Percentiles rank a stretch among this genome's conserved stretches.
Conservation (phyloP, 495 filamentous ascomycete genomes). For the Podospora australis region DNA sequence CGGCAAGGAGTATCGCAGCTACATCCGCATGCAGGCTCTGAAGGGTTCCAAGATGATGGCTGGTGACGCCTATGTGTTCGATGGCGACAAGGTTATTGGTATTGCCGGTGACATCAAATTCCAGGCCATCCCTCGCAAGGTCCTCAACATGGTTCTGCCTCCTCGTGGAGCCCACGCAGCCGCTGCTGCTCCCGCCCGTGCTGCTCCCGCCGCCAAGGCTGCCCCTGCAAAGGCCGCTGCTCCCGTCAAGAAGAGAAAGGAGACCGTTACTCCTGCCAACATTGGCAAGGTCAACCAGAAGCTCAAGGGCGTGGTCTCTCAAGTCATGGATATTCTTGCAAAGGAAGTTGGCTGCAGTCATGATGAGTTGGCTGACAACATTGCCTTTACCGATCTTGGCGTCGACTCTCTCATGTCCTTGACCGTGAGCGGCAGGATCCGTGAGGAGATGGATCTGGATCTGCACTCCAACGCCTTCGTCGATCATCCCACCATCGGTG, state of each 20-base stretch:
- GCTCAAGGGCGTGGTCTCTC: constrained; percentile 31
- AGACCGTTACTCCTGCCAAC: constrained; percentile 35
- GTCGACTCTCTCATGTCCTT: constrained; percentile 57
- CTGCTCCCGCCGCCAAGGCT: constrained; percentile 32
- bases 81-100: constrained; percentile 54
- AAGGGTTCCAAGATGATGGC: constrained; percentile 43
- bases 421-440: constrained; percentile 45
- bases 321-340: constrained; percentile 57
- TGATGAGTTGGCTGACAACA: constrained; percentile 52
- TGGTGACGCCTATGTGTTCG: constrained; percentile 61
- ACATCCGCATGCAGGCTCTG: constrained; percentile 62
- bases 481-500: constrained; percentile 49
- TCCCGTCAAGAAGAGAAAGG: constrained; percentile 35
- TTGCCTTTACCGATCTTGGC: constrained; percentile 49
- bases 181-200: constrained; percentile 24
- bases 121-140: constrained; percentile 57
- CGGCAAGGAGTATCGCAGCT: constrained; percentile 61
- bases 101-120: constrained; percentile 53
- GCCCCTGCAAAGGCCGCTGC: constrained; percentile 34
- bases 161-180: constrained; percentile 46
- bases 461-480: constrained; percentile 50
- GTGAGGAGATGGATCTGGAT: constrained; percentile 52
- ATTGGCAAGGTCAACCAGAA: constrained; percentile 38
- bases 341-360: constrained; percentile 58
- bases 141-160: constrained; percentile 61